phyloP scores from a whole-genome alignment of 495 filamentous ascomycete genomes.

The Penicillium ochrochloron region DNA sequence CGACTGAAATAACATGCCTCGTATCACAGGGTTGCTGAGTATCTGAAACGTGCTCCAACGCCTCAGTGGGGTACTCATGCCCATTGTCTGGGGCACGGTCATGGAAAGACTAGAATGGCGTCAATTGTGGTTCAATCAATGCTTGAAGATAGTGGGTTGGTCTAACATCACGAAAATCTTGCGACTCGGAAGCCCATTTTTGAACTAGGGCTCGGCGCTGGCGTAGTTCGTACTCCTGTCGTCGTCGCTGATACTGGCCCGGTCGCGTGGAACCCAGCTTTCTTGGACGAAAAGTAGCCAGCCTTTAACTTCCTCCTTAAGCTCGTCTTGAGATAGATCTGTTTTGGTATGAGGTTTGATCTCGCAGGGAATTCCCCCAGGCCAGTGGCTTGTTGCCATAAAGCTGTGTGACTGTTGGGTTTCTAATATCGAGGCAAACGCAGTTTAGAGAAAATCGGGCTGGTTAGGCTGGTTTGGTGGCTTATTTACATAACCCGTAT shows the following conservation, averaged over 20 bases:
- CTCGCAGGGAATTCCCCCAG: constrained; percentile 13
- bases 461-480: background rate
- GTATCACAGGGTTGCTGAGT: constrained; percentile 13
- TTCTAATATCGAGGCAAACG: background rate
- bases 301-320: constrained; percentile 18
- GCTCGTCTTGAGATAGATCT: constrained; percentile 15
- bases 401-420: background rate
- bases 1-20: constrained; percentile 6
- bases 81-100: constrained; percentile 8
- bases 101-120: constrained; percentile 5
- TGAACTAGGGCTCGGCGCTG: constrained; percentile 15
- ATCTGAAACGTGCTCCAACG: constrained; percentile 12
- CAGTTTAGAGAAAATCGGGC: background rate
- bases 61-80: constrained; percentile 16
- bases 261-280: constrained; percentile 12
- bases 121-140: constrained; percentile 2
- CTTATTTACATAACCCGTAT: no score
- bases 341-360: constrained; percentile 11
- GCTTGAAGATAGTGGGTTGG: constrained; percentile 9
- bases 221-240: constrained; percentile 19
- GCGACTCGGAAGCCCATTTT: constrained; percentile 16
- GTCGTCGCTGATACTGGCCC: constrained; percentile 4
- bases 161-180: constrained; percentile 19
- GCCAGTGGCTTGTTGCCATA: constrained; percentile 13
- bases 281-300: constrained; percentile 23